These are phyloP conservation scores for Yamadazyma olivae DNA, from an alignment of 805 yeast species.

Conservation along the genomic window DNA sequence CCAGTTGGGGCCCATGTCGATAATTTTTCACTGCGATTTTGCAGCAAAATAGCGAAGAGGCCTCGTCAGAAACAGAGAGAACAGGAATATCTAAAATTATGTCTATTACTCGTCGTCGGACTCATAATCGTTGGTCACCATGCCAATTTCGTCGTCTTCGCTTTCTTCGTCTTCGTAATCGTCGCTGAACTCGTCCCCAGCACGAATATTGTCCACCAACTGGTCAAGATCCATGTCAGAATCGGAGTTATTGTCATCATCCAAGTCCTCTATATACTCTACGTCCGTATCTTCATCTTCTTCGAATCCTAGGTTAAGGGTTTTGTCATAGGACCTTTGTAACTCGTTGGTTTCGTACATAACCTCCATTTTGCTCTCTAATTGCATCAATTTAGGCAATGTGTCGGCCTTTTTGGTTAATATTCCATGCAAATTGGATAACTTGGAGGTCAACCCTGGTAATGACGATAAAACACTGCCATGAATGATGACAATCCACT, in stretches of 20 bases:
- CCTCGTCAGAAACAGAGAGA: too few species aligned
- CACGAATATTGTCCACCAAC: slow-evolving; percentile 6
- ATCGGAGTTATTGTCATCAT: slow-evolving; percentile 28
- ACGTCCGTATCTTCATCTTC: slow-evolving; percentile 47
- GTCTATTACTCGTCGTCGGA: slow-evolving; percentile 3
- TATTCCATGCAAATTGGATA: slow-evolving; percentile 45
- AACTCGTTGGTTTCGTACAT: slow-evolving; percentile 42
- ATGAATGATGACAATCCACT: slow-evolving; percentile 53
- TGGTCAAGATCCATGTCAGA: slow-evolving; percentile 9
- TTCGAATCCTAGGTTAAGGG: slow-evolving; percentile 20
- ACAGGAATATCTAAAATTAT: too few species aligned
- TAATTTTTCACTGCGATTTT: not conserved
- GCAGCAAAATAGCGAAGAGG: too few species aligned
- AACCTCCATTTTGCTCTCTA: slow-evolving; percentile 49
- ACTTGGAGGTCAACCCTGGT: slow-evolving; percentile 40
- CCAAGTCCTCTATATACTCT: slow-evolving; percentile 71
- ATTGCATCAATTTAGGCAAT: slow-evolving; percentile 48
- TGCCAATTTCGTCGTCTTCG: slow-evolving; percentile 8
- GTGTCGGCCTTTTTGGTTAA: slow-evolving; percentile 47
- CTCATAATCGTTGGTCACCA: slow-evolving; percentile 6
- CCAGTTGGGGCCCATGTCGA: slow-evolving; percentile 33
- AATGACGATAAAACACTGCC: slow-evolving; percentile 48
- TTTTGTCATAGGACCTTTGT: slow-evolving; percentile 17
- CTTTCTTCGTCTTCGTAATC: slow-evolving; percentile 23
- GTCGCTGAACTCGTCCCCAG: slow-evolving; percentile 11